These are phyloP conservation scores for Allodekkera sacchari DNA, from an alignment of 805 yeast species.

Conservation along the genomic window DNA sequence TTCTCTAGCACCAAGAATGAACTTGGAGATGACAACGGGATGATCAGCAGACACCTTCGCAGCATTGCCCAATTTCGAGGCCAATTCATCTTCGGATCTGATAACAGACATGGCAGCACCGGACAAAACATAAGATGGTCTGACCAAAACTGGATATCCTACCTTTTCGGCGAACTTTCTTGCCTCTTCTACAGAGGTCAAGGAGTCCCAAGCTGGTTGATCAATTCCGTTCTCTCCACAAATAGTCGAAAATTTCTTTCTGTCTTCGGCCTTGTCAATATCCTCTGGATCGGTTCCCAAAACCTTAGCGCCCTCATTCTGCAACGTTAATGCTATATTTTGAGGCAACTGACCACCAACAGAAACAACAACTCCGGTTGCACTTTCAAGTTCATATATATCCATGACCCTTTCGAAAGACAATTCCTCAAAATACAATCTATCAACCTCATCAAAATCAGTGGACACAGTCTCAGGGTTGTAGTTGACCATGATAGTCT, in stretches of 20 bases:
- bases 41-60: constrained; percentile 91
- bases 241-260: constrained; percentile 94
- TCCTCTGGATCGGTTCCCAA: constrained; percentile 92
- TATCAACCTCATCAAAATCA: constrained; percentile 96
- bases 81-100: constrained; percentile 69
- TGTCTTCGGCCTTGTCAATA: constrained; percentile 95
- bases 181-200: constrained; percentile 80
- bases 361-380: constrained; percentile 88
- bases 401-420: constrained; percentile 96
- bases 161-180: constrained; percentile 76
- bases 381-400: constrained; percentile 85
- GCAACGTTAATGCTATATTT: constrained; percentile 84
- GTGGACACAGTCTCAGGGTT: constrained; percentile 98
- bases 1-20: constrained; percentile 92
- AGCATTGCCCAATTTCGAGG: constrained; percentile 74
- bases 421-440: constrained; percentile 92
- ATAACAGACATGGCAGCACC: constrained; percentile 99
- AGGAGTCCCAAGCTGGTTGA: constrained; percentile 97
- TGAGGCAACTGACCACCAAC: constrained; percentile 99
- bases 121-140: constrained; percentile 94
- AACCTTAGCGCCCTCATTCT: constrained; percentile 75
- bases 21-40: constrained; percentile 95
- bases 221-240: constrained; percentile 88
- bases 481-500: constrained; percentile 93
- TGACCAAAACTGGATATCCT: constrained; percentile 90